These are phyloP conservation scores for Chrysoporthe puriensis DNA, from an alignment of 2,329 filamentous ascomycete genomes.

Conservation along the genomic window DNA sequence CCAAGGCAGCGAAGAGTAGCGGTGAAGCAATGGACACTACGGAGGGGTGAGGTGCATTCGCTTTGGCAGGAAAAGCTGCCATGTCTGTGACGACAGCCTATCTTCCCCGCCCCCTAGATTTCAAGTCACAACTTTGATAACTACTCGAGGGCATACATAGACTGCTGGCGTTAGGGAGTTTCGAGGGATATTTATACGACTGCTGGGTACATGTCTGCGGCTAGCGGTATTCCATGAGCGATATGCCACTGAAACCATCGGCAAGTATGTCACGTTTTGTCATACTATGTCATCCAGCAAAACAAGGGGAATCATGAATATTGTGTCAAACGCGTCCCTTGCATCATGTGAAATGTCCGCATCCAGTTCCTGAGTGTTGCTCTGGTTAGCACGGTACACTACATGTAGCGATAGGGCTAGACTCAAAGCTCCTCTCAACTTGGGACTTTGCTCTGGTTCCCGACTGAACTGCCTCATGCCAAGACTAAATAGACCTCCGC, in stretches of 20 bases:
- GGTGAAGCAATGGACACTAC: slow-evolving; percentile 50
- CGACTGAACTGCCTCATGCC: not conserved
- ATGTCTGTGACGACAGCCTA: not conserved
- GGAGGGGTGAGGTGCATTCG: slow-evolving; percentile 36
- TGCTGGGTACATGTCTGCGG: not conserved
- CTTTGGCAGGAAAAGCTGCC: not conserved
- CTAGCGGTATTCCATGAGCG: not conserved
- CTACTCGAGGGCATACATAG: not conserved
- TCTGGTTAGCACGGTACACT: not conserved
- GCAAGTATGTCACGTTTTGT: no score
- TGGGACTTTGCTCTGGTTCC: no score
- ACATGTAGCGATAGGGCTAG: not conserved
- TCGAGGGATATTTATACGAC: not conserved
- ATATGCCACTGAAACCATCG: not conserved
- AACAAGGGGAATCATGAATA: not conserved
- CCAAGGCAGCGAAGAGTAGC: slow-evolving; percentile 43
- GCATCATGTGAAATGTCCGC: not conserved
- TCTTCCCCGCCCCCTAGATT: not conserved
- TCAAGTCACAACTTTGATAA: not conserved
- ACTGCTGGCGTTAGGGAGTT: not conserved
- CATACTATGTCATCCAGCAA: not conserved
- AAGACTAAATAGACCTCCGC: not conserved
- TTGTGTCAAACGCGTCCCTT: not conserved
- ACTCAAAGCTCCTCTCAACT: not conserved
- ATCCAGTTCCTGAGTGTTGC: not conserved